Base-by-base conservation (phyloP, 306 rosid species). In the Cercis canadensis region DNA sequence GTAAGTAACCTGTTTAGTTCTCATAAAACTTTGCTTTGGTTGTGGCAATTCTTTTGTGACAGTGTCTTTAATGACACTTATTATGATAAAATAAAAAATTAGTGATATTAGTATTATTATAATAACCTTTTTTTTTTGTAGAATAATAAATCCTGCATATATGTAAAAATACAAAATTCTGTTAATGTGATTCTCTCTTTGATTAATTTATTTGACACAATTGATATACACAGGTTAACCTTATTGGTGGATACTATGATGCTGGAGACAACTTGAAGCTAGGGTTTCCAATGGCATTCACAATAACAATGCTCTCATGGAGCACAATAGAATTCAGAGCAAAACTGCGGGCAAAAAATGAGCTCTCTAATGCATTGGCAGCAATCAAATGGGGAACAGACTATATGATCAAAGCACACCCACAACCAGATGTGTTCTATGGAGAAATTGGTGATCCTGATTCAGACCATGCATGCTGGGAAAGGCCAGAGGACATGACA, bases 311-410 rank as follows among this genome's bases (percentile, higher is more conserved):
- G 92, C 77, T 88, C 34, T 80, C 92, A 56, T 87, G 97, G 97
- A 85, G 96, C 49, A 46, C 85, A 2, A 12, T 88, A 41, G 96
- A 88, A 61, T 86, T 80, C 62, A 10, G 18, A 0, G 31, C 17
- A 11, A 37, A 90, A 24, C 84, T 84, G 0, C 4, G 11, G 0
- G 7, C 16, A 0, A 58, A 80, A 0, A 51, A 64, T 0, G 87
- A 88, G 57, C 77, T 85, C 2, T 3, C 29, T 5, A 84, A 91
- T 56, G 87, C 80, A 34, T 59, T 80, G 19, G 62, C 8, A 0
- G 89, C 90, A 60, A 83, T 88, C 14, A 87, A 58, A 50, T 91
- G 96, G 96, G 97, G 97, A 14, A 75, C 92, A 0, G 78, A 85
- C 6, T 89, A 89, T 62, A 16, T 89, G 8, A 74, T 87, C 11